Evolutionary conservation across 164 flowering plant genomes (phyloP).

Genomic region (Umbilicus rupestris): DNA sequence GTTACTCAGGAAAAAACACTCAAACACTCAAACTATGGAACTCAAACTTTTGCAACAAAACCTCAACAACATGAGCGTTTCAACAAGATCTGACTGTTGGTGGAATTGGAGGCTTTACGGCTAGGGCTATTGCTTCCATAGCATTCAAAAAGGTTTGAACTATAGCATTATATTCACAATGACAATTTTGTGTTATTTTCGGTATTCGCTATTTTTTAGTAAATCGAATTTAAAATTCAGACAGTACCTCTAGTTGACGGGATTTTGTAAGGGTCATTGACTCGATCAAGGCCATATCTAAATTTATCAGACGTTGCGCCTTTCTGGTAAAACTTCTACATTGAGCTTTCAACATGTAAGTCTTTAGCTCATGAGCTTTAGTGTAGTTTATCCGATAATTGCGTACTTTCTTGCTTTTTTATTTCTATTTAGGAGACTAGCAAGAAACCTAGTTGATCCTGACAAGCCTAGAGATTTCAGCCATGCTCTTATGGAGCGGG

Average conservation of each 20-base stretch:
- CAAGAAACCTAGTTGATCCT: constrained; percentile 86
- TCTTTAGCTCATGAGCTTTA: no score
- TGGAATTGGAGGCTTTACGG: constrained; percentile 90
- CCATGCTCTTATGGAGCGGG: constrained; percentile 96
- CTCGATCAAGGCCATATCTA: constrained; percentile 69
- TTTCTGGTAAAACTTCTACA: constrained; percentile 42
- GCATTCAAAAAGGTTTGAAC: constrained; percentile 61
- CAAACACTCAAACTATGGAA: no score
- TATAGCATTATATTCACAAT: neutral
- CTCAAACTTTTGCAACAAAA: no score
- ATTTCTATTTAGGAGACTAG: constrained; percentile 56
- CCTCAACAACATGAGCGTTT: no score
- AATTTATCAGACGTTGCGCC: constrained; percentile 47
- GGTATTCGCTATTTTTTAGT: neutral
- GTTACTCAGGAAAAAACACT: no score
- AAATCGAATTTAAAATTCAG: constrained; percentile 21
- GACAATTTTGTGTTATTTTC: neutral
- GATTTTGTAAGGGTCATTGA: constrained; percentile 81
- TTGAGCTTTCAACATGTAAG: no score
- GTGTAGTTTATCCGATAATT: no score
- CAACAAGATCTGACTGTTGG: no score
- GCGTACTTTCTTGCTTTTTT: no score
- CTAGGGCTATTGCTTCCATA: constrained; percentile 95
- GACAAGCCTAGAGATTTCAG: constrained; percentile 88
- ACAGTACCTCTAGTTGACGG: constrained; percentile 95